phyloP scores from a whole-genome alignment of 2,329 filamentous ascomycete genomes.

The Alternaria angustiovoidea region DNA sequence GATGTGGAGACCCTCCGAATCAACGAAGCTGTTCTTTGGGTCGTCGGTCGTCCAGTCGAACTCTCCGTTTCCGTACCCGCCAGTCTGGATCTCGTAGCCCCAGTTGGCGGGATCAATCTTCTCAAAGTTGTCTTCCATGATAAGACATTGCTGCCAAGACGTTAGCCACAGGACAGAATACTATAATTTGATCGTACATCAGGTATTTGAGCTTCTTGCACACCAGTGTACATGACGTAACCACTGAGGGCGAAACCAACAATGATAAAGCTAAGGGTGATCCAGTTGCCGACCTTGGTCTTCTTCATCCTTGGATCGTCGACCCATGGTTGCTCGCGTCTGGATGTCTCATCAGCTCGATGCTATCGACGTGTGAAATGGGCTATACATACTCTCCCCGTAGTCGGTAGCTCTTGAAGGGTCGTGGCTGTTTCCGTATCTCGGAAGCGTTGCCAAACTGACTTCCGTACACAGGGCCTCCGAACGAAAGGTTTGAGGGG shows the following conservation, averaged over 20 bases:
- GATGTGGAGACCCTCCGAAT: conserved; percentile 74
- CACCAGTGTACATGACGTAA: conserved; percentile 32
- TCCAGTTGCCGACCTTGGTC: conserved; percentile 34
- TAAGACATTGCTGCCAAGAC: conserved; percentile 29
- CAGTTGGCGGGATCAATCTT: conserved; percentile 68
- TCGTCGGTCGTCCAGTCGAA: conserved; percentile 77
- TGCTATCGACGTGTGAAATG: background rate
- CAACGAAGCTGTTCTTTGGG: conserved; percentile 77
- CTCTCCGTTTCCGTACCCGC: conserved; percentile 73
- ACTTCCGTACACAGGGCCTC: conserved; percentile 1
- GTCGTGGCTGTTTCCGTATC: conserved; percentile 25
- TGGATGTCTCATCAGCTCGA: conserved; percentile 1
- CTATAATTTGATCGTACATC: conserved; percentile 17
- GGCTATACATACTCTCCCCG: conserved; percentile 29
- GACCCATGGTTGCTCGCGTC: conserved; percentile 35
- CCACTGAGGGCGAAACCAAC: conserved; percentile 23
- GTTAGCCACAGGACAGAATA: too few relatives aligned
- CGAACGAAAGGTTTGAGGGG: conserved; percentile 14
- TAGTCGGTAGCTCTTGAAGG: conserved; percentile 35
- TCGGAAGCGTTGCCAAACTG: conserved; percentile 8
- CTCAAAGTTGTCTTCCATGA: conserved; percentile 66
- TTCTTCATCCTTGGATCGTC: conserved; percentile 31
- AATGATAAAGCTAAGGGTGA: too few relatives aligned
- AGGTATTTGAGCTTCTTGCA: conserved; percentile 22
- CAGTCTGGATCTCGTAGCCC: conserved; percentile 72